A percentile compares a stretch with the other conserved stretches of the same genome.
These are phyloP conservation scores for Ceratobasidium papillatum DNA, from an alignment of 1,284 basidiomycete species.

Conservation along the genomic window DNA sequence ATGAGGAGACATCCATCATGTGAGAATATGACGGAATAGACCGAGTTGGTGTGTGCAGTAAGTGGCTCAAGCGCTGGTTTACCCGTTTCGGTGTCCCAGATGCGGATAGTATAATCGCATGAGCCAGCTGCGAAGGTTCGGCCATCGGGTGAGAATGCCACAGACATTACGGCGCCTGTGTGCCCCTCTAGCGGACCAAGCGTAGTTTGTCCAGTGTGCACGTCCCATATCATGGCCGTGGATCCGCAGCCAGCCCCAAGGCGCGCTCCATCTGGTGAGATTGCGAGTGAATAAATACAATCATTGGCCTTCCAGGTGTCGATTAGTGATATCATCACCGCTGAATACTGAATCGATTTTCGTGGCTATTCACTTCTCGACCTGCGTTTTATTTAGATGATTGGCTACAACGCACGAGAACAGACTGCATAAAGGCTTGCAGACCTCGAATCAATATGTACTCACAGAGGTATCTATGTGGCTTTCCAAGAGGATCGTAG, in stretches of 20 bases:
- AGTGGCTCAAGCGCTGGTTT: neutral
- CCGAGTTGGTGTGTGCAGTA: neutral
- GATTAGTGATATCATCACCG: too few species aligned
- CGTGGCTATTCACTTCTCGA: too few species aligned
- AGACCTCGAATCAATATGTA: too few species aligned
- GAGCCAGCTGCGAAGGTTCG: constrained; percentile 25
- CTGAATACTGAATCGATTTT: too few species aligned
- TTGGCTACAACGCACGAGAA: too few species aligned
- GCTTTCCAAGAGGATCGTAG: too few species aligned
- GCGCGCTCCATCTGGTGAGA: constrained; percentile 32
- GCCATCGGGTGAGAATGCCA: constrained; percentile 26
- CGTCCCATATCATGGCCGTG: neutral
- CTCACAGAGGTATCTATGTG: too few species aligned
- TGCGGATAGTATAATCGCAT: neutral
- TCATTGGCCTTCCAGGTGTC: too few species aligned
- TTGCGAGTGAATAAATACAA: constrained; percentile 25
- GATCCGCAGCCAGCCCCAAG: neutral
- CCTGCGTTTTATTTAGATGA: too few species aligned
- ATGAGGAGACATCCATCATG: neutral
- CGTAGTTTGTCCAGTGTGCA: neutral
- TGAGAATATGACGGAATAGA: neutral
- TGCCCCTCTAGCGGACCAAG: constrained; percentile 7
- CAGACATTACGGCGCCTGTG: neutral
- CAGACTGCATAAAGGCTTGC: too few species aligned
- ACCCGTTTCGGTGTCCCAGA: constrained; percentile 20